A percentile compares a stretch with the other conserved stretches of the same genome.
Conservation (phyloP, 2,329 filamentous ascomycete genomes). For the Ascomycota sp. region DNA sequence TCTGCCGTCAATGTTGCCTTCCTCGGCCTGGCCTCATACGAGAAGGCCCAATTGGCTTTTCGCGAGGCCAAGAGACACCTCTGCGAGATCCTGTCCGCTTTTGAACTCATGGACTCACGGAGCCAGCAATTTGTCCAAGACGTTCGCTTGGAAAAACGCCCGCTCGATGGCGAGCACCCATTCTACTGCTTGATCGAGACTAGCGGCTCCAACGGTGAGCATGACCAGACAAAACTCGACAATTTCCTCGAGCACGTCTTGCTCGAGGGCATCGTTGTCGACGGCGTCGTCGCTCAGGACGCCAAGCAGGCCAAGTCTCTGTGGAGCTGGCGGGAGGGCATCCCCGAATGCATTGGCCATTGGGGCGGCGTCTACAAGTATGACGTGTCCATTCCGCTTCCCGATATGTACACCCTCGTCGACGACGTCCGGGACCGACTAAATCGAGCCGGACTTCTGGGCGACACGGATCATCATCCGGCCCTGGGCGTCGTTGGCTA, state of each 20-base stretch:
- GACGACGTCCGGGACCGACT: constrained; percentile 61
- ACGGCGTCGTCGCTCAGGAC: constrained; percentile 81
- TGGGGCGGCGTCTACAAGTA: constrained; percentile 97
- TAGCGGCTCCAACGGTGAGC: constrained; percentile 78
- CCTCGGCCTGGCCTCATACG: constrained; percentile 75
- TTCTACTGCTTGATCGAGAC: constrained; percentile 97
- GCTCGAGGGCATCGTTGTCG: constrained; percentile 61
- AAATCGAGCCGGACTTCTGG: constrained; percentile 50
- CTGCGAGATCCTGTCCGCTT: constrained; percentile 86
- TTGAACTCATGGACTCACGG: constrained; percentile 83
- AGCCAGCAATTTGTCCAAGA: constrained; percentile 57
- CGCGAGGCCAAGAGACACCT: constrained; percentile 73
- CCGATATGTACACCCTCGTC: constrained; percentile 71
- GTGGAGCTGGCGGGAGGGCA: constrained; percentile 85
- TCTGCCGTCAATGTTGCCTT: constrained; percentile 86
- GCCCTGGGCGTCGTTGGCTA: constrained; percentile 86
- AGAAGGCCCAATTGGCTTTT: constrained; percentile 71
- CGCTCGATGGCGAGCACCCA: constrained; percentile 62
- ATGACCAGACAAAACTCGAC: constrained; percentile 80
- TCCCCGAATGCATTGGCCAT: constrained; percentile 72
- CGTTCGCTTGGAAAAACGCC: constrained; percentile 55
- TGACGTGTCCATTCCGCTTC: constrained; percentile 79
- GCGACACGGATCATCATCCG: constrained; percentile 51
- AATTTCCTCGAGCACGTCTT: constrained; percentile 81
- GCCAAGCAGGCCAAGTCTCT: constrained; percentile 70